These are phyloP conservation scores for Clonostachys byssicola DNA, from an alignment of 2,329 filamentous ascomycete species.

Conservation along the genomic window DNA sequence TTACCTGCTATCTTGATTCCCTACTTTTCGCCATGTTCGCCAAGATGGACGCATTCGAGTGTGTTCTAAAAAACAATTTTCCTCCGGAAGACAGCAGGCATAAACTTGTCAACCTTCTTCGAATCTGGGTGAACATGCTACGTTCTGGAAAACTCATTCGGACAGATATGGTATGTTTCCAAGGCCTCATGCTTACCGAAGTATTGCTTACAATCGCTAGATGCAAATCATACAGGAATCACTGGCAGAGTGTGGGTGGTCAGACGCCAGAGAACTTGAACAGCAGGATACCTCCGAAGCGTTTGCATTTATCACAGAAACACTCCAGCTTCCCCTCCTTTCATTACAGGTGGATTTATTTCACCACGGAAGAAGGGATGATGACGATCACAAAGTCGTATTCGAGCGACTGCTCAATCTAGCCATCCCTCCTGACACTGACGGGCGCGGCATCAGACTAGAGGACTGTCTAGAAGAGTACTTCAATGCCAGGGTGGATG, in stretches of 20 bases:
- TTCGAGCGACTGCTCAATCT: conserved; percentile 89
- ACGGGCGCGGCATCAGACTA: conserved; percentile 68
- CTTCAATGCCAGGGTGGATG: conserved; percentile 91
- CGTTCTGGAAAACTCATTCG: conserved; percentile 81
- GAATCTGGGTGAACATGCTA: conserved; percentile 91
- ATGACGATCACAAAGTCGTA: conserved; percentile 90
- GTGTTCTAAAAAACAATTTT: conserved; percentile 79
- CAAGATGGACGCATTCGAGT: conserved; percentile 84
- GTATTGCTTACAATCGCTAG: conserved; percentile 33
- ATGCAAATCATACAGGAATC: conserved; percentile 80
- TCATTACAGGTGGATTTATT: conserved; percentile 93
- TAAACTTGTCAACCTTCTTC: conserved; percentile 71
- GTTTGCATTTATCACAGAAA: conserved; percentile 91
- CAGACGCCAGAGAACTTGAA: conserved; percentile 68
- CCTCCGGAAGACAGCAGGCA: conserved; percentile 62
- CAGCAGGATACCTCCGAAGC: conserved; percentile 97
- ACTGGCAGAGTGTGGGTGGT: conserved; percentile 83
- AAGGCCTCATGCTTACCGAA: not conserved
- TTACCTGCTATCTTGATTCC: conserved; percentile 94
- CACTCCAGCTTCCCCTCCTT: conserved; percentile 79
- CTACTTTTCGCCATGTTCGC: conserved; percentile 96
- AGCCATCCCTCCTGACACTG: conserved; percentile 74
- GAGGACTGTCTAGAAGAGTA: conserved; percentile 93
- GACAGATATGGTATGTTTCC: conserved; percentile 66
- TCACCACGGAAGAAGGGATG: conserved; percentile 80